Base-by-base conservation (phyloP, 2,329 filamentous ascomycete species). In the Fusarium chaquense region DNA sequence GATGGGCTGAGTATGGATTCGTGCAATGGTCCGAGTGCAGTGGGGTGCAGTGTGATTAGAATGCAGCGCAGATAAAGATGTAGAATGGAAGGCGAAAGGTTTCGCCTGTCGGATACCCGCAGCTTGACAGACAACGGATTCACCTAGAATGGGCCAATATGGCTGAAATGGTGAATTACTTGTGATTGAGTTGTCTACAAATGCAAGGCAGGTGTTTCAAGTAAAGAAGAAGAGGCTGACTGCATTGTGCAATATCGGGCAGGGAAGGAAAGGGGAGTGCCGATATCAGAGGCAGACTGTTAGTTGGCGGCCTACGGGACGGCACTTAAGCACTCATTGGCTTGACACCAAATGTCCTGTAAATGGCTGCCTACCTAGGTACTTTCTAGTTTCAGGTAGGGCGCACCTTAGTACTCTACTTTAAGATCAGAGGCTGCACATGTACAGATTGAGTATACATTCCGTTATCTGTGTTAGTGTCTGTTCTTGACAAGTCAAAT, bases 41-140 rank as follows among this genome's bases (percentile, higher is more conserved):
- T 26, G 16, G 3, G 24, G 18, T 36, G 47, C 16, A 50, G 46
- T 61, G 24, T 16, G 38, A n/a, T 18, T 40, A 35, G 45, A 38
- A 38, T 28, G 32, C 44, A 43, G 28, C 26, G 28, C 5, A 54
- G 47, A 50, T 22, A 44, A 36, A 30, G 28, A 35, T 4, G 6
- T 28, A 18, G 22, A 38, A 46, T 43, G 60, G 33, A 46, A 53
- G 65, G 36, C 64, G 50, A 68, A 46, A 33, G 33, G 41, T 33
- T 59, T 60, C 32, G 18, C 35, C 49, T 65, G 13, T 44, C 50
- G 38, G 53, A 40, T 54, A 38, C 35, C 44, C 62, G 51, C 62
- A 58, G 60, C 30, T 59, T 38, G 24, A 49, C 26, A 50, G 44
- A 54, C 38, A 51, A 51, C 16, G 49, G 13, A 40, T 20, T 13